phyloP scores from a whole-genome alignment of 108 stramenopile genomes.

The Skeletonema grethae region DNA sequence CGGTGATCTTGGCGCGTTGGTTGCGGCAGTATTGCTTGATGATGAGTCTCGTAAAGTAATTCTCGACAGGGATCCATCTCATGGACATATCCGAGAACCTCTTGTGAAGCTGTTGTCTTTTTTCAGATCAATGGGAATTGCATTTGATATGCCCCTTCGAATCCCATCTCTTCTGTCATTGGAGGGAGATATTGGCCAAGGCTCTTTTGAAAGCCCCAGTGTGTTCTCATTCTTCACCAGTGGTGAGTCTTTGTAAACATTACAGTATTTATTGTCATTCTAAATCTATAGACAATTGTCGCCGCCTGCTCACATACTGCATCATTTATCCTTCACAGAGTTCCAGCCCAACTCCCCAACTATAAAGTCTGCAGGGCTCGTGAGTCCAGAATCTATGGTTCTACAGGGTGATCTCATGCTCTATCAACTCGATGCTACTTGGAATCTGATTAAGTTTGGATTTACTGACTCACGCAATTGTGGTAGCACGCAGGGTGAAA shows the following conservation, averaged over 20 bases:
- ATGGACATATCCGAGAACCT: constrained; percentile 53
- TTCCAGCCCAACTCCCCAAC: constrained; percentile 9
- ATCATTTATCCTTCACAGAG: too few relatives aligned
- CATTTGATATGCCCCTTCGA: constrained; percentile 8
- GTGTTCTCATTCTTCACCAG: constrained; percentile 71
- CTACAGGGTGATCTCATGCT: constrained; percentile 18
- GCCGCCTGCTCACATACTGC: too few relatives aligned
- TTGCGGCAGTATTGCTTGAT: constrained; percentile 55
- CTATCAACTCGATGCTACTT: constrained; percentile 25
- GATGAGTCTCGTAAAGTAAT: constrained; percentile 28
- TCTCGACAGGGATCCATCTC: constrained; percentile 48
- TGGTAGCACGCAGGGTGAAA: too few relatives aligned
- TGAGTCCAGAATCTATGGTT: constrained; percentile 43
- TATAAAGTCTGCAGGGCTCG: constrained; percentile 25
- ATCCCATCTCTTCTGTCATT: constrained; percentile 15
- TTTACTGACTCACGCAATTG: constrained; percentile 17
- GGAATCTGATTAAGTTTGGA: constrained; percentile 28
- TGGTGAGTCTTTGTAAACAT: constrained; percentile 23
- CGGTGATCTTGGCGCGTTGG: constrained; percentile 50
- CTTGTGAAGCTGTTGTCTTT: constrained; percentile 50
- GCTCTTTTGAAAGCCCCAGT: constrained; percentile 27
- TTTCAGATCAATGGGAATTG: constrained; percentile 42
- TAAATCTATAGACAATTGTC: too few relatives aligned
- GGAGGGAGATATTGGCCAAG: constrained; percentile 46
- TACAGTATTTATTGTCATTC: too few relatives aligned